These are phyloP conservation scores for Phytophthora vignae DNA, from an alignment of 352 stramenopile species.

Conservation along the genomic window DNA sequence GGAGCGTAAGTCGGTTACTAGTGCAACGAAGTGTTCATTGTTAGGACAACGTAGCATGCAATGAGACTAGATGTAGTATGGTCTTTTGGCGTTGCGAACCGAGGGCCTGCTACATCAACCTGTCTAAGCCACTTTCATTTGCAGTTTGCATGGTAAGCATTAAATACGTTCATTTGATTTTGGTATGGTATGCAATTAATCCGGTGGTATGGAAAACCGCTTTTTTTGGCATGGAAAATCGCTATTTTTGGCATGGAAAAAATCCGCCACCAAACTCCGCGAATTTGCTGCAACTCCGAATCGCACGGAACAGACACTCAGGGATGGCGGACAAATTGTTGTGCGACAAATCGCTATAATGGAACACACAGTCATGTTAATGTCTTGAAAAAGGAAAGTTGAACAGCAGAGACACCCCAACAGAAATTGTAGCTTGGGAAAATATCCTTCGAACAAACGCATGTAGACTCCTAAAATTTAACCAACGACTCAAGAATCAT, in stretches of 20 bases:
- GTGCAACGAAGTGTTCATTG: background rate
- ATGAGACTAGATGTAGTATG: background rate
- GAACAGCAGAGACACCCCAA: background rate
- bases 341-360: background rate
- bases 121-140: background rate
- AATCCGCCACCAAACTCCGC: slow-evolving; percentile 6
- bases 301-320: slow-evolving; percentile 6
- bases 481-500: no score
- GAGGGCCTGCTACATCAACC: background rate
- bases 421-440: slow-evolving; percentile 15
- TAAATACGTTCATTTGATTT: background rate
- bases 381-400: background rate
- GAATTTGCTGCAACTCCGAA: slow-evolving; percentile 9
- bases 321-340: slow-evolving; percentile 16
- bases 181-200: background rate
- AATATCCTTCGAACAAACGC: slow-evolving; percentile 18
- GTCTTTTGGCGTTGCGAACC: background rate
- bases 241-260: no score
- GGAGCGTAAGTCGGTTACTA: no score
- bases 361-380: no score
- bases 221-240: background rate
- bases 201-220: background rate
- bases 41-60: background rate
- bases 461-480: slow-evolving; percentile 17
- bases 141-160: background rate